These are phyloP conservation scores for Juglanconis sp. DNA, from an alignment of 2,329 filamentous ascomycete genomes.

Conservation along the genomic window DNA sequence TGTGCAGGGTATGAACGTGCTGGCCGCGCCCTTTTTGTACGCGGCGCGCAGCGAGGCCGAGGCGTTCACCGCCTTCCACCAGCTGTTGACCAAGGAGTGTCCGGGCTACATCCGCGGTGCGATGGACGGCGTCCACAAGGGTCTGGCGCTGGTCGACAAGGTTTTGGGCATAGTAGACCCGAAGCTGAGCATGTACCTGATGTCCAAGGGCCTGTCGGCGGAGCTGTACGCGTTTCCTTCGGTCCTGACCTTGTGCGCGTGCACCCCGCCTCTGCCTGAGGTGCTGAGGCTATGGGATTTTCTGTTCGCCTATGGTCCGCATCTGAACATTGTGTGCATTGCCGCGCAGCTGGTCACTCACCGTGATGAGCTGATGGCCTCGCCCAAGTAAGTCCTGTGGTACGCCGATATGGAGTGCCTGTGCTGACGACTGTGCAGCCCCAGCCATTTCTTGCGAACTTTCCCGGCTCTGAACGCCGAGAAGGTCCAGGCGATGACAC, in stretches of 20 bases:
- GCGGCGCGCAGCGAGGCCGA: constrained; percentile 91
- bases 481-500: constrained; percentile 78
- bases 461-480: constrained; percentile 82
- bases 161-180: constrained; percentile 89
- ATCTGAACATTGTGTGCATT: constrained; percentile 93
- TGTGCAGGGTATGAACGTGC: constrained; percentile 98
- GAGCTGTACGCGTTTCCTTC: constrained; percentile 96
- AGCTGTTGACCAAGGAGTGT: constrained; percentile 81
- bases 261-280: constrained; percentile 90
- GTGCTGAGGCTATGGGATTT: constrained; percentile 96
- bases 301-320: constrained; percentile 89
- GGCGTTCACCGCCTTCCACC: constrained; percentile 87
- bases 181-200: constrained; percentile 79
- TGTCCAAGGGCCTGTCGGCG: constrained; percentile 81
- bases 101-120: constrained; percentile 92
- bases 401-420: background rate
- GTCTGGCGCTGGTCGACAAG: constrained; percentile 85
- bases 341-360: constrained; percentile 92
- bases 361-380: constrained; percentile 77
- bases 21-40: constrained; percentile 93
- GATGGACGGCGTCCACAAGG: constrained; percentile 96
- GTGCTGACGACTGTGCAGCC: constrained; percentile 49
- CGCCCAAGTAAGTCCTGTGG: constrained; percentile 63
- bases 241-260: constrained; percentile 90
- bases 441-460: constrained; percentile 85